Conservation (phyloP, 139 green algal species). For the Closterium sp. region DNA sequence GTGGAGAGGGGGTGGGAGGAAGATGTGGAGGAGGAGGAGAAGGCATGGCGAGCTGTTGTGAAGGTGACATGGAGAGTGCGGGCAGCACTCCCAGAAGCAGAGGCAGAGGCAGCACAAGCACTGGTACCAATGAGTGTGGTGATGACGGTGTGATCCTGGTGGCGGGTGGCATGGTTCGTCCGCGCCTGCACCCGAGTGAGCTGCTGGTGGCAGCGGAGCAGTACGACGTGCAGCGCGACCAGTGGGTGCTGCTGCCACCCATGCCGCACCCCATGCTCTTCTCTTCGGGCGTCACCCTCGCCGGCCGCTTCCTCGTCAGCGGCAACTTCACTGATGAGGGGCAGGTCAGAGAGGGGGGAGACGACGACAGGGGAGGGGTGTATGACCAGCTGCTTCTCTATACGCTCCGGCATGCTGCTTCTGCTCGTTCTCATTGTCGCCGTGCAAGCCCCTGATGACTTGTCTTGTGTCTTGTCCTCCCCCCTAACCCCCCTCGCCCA, state of each 20-base stretch:
- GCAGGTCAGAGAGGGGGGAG: background rate
- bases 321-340: background rate
- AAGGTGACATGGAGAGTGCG: background rate
- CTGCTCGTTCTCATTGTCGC: too few relatives aligned
- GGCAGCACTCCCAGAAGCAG: background rate
- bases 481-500: background rate
- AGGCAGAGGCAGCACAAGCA: background rate
- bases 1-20: background rate
- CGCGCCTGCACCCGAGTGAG: background rate
- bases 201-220: slow-evolving; percentile 15
- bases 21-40: background rate
- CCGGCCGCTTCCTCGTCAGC: background rate
- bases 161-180: slow-evolving; percentile 21
- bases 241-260: background rate
- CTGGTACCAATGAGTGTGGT: background rate
- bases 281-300: background rate
- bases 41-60: background rate
- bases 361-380: background rate
- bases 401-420: too few relatives aligned
- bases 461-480: background rate
- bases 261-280: background rate
- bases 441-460: background rate
- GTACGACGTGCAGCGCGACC: background rate
- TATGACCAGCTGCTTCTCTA: too few relatives aligned
- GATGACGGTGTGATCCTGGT: slow-evolving; percentile 10